Evolutionary conservation across 306 rosid genomes (phyloP), one percentile per base, ranked within the genome.

Genomic region (Casuarina glauca): DNA sequence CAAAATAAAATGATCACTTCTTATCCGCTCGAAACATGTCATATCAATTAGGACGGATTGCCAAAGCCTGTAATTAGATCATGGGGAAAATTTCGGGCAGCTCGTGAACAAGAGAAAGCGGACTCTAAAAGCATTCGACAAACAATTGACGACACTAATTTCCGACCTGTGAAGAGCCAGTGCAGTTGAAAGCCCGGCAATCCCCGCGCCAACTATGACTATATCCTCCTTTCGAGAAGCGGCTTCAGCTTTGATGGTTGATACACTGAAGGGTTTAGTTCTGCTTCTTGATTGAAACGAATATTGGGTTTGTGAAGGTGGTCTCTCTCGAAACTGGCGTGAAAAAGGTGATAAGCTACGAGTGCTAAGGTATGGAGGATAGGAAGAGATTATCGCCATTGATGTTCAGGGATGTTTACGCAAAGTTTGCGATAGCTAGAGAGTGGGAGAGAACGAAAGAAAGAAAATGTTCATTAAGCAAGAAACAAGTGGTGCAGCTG

Each of bases 141-240:
- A 3, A 26, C 17, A 70, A 77, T 55, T 20, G 44, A 62, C 13
- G 1, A 58, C 5, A 3, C 6, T 20, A 41, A 3, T 2, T 36
- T 39, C 41, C 1, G 43, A 88, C 92, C 91, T 85, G 88, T 88
- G 96, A 78, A 92, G 97, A 48, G 97, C 87, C 4, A 92, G 82
- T 2, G 96, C 90, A 2, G 97, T 88, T 63, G 95, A 93, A 55
- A 92, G 92, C 60, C 96, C 96, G 9, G 92, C 93, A 6, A 92
- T 90, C 50, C 96, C 97, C 7, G 78, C 91, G 41, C 97, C 97
- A 3, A 92, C 91, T 16, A 92, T 84, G 43, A 90, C 91, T 15
- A 90, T 87, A 13, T 87, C 86, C 82, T 90, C 88, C 68, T 73
- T 87, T 71, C 64, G 85, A 54, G 62, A 80, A 36, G 58, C 74